A percentile compares a stretch with the other conserved stretches of the same genome.
These are phyloP conservation scores for Hypoxylon sp. DNA, from an alignment of 2,329 filamentous ascomycete species.

Conservation along the genomic window DNA sequence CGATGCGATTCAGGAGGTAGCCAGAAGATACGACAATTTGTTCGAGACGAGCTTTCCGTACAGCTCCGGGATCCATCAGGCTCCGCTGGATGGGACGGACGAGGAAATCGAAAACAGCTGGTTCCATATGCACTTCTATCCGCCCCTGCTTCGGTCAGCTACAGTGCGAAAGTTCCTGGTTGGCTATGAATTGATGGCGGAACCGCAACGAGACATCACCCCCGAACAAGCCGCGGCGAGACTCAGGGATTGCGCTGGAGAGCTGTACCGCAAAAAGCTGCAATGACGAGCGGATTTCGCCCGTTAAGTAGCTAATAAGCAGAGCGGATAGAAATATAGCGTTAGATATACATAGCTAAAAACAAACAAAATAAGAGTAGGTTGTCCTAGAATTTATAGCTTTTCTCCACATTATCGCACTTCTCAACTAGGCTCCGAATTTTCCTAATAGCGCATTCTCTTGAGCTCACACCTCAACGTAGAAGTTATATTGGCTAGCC, in stretches of 20 bases:
- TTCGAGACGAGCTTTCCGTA: constrained; percentile 98
- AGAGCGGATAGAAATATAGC: constrained; percentile 14
- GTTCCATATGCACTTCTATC: constrained; percentile 98
- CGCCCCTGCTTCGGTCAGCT: constrained; percentile 89
- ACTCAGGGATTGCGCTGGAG: constrained; percentile 80
- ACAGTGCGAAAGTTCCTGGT: constrained; percentile 97
- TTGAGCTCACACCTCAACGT: constrained; percentile 62
- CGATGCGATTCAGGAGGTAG: constrained; percentile 87
- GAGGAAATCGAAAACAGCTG: constrained; percentile 91
- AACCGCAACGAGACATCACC: constrained; percentile 98
- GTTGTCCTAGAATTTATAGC: background rate
- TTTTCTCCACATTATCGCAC: background rate
- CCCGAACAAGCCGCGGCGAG: constrained; percentile 91
- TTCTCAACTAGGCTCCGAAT: background rate
- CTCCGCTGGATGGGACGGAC: constrained; percentile 82
- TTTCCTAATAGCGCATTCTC: background rate
- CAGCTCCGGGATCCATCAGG: constrained; percentile 96
- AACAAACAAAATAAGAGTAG: constrained; percentile 14
- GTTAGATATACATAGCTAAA: constrained; percentile 23
- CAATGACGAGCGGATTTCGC: constrained; percentile 25
- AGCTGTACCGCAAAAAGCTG: constrained; percentile 82
- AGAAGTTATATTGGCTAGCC: constrained; percentile 75
- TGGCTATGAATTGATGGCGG: constrained; percentile 95
- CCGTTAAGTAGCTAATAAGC: constrained; percentile 3
- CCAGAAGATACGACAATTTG: constrained; percentile 93